Evolutionary conservation across 305 asterid species (phyloP).

Genomic region (Fraxinus latifolia): DNA sequence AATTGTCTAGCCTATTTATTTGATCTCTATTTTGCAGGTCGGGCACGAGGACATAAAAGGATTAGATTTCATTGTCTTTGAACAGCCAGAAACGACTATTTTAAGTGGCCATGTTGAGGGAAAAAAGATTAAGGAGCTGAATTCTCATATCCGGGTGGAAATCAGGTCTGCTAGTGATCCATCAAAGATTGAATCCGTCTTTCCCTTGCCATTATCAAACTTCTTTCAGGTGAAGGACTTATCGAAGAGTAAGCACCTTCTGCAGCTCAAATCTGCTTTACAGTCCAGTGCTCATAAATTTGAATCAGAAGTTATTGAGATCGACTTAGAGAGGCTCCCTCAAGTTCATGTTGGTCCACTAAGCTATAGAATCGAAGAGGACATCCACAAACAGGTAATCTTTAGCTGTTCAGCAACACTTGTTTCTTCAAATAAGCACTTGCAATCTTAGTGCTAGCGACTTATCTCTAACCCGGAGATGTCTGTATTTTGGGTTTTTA

Average conservation of each 20-base stretch:
- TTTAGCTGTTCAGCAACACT: neutral
- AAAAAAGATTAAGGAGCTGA: constrained; percentile 55
- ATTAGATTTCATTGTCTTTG: constrained; percentile 77
- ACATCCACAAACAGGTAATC: constrained; percentile 75
- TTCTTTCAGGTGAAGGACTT: constrained; percentile 92
- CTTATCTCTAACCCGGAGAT: neutral
- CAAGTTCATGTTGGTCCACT: constrained; percentile 78
- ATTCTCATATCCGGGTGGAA: constrained; percentile 69
- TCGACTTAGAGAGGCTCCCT: constrained; percentile 64
- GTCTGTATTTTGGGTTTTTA: neutral
- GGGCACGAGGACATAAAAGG: constrained; percentile 60
- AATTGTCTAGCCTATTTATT: constrained; percentile 15
- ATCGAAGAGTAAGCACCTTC: constrained; percentile 76
- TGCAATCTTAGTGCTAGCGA: neutral
- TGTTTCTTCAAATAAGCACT: neutral
- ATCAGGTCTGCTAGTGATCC: constrained; percentile 65
- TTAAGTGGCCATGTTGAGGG: constrained; percentile 87
- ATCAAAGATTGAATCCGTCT: constrained; percentile 58
- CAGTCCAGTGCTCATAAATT: constrained; percentile 55
- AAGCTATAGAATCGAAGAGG: constrained; percentile 56
- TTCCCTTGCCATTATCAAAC: constrained; percentile 85
- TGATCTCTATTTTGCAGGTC: constrained; percentile 46
- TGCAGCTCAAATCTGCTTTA: constrained; percentile 68
- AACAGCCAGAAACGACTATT: constrained; percentile 76
- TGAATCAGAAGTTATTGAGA: constrained; percentile 70